These are phyloP conservation scores for Leavenworthia alabamica DNA, from an alignment of 345 rosid genomes.

Conservation along the genomic window DNA sequence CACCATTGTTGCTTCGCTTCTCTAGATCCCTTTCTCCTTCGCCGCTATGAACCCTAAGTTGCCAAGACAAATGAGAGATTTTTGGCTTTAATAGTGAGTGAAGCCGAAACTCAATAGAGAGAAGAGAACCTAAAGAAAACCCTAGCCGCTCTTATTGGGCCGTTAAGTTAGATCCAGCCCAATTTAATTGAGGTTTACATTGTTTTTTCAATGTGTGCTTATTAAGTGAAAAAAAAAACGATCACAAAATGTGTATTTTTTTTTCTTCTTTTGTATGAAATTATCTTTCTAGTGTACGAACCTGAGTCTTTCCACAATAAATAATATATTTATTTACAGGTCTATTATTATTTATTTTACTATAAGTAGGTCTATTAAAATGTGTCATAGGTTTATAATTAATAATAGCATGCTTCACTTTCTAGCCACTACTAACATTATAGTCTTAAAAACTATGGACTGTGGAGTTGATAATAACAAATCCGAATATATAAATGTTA, in stretches of 20 bases:
- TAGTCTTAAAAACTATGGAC: background rate
- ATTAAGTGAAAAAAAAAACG: too few relatives aligned
- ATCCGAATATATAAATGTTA: background rate
- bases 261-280: too few relatives aligned
- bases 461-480: background rate
- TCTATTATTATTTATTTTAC: background rate
- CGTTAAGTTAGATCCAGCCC: background rate
- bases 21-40: slow-evolving; percentile 5
- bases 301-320: background rate
- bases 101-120: background rate
- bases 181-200: background rate
- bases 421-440: background rate
- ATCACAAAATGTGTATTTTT: too few relatives aligned
- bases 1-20: slow-evolving; percentile 14
- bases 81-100: slow-evolving; percentile 17
- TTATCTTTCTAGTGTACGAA: background rate
- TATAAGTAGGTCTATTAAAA: background rate
- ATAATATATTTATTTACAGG: background rate
- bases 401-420: background rate
- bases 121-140: background rate
- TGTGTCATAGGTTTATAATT: background rate
- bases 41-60: slow-evolving; percentile 20
- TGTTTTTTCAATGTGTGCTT: too few relatives aligned
- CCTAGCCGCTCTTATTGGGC: slow-evolving; percentile 14
- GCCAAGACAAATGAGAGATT: background rate